Evolutionary conservation across 129 eudicot genomes (phyloP).

Genomic region (Artemisia tridentata): DNA sequence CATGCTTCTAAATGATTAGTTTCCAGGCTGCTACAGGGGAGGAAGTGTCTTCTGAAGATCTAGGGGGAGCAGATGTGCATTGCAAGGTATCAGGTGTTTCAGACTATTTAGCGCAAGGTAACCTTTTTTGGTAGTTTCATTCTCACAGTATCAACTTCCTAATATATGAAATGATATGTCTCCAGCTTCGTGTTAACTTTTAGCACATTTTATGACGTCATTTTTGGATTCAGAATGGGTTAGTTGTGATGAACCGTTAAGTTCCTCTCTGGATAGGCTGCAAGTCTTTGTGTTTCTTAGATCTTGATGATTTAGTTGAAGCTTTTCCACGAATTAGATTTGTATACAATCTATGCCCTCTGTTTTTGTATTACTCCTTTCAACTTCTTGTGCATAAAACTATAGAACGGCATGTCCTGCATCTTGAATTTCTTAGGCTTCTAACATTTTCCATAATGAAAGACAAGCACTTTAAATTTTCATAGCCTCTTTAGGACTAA

Average conservation of each 20-base stretch:
- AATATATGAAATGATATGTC: not conserved
- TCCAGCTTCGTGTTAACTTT: not conserved
- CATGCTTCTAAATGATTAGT: conserved; percentile 26
- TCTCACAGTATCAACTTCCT: not conserved
- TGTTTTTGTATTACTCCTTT: too few relatives aligned
- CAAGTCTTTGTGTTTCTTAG: too few relatives aligned
- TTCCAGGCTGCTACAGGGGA: conserved; percentile 98
- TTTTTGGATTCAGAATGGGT: not conserved
- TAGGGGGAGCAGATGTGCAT: conserved; percentile 95
- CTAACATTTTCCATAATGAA: too few relatives aligned
- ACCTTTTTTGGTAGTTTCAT: not conserved
- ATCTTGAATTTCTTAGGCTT: too few relatives aligned
- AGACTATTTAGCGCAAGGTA: conserved; percentile 91
- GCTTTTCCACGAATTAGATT: too few relatives aligned
- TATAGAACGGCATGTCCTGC: too few relatives aligned
- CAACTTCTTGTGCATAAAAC: too few relatives aligned
- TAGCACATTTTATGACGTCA: not conserved
- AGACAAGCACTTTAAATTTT: too few relatives aligned
- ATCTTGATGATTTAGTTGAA: too few relatives aligned
- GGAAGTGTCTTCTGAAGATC: conserved; percentile 93
- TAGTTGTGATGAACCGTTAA: not conserved
- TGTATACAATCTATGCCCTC: too few relatives aligned
- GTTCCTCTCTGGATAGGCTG: too few relatives aligned
- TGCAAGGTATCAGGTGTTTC: conserved; percentile 96
- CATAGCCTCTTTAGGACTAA: too few relatives aligned